Conservation (phyloP, 1,139 yeast species). For the Lodderomyces orthopsilosis region DNA sequence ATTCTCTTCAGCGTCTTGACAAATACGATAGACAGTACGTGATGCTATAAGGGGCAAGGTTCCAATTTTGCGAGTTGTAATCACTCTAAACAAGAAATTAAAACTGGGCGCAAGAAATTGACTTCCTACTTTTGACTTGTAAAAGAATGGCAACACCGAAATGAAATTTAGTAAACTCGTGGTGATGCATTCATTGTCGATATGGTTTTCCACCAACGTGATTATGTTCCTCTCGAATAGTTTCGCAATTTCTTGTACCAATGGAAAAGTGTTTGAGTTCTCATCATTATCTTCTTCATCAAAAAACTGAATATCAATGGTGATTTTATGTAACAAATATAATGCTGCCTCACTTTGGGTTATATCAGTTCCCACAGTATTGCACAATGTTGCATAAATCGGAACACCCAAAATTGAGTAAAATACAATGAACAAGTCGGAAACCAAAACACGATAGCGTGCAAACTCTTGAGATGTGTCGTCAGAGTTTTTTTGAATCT, state of each 20-base stretch:
- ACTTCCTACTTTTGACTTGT: constrained; percentile 35
- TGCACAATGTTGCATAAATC: constrained; percentile 51
- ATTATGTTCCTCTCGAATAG: constrained; percentile 28
- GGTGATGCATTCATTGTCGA: constrained; percentile 8
- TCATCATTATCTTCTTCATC: constrained; percentile 33
- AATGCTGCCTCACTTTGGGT: constrained; percentile 66
- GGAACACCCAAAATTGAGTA: constrained; percentile 62
- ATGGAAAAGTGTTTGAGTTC: constrained; percentile 14
- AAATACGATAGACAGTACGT: constrained; percentile 56
- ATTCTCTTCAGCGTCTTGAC: constrained; percentile 56
- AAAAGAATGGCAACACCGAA: constrained; percentile 56
- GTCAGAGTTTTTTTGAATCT: constrained; percentile 38
- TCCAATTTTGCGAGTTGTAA: constrained; percentile 20
- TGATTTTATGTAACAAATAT: constrained; percentile 56
- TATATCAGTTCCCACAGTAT: constrained; percentile 29
- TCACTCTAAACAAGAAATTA: constrained; percentile 40
- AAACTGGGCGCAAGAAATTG: constrained; percentile 47
- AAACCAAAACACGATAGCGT: constrained; percentile 67
- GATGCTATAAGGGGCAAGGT: constrained; percentile 45
- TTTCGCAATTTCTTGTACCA: constrained; percentile 26
- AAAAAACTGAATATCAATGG: constrained; percentile 47
- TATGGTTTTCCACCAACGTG: constrained; percentile 16
- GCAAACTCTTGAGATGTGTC: constrained; percentile 45
- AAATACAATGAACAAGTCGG: constrained; percentile 69
- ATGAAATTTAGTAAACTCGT: constrained; percentile 22